These are phyloP conservation scores for Neofusicoccum umdonicola DNA, from an alignment of 2,329 filamentous ascomycete genomes.

Conservation along the genomic window DNA sequence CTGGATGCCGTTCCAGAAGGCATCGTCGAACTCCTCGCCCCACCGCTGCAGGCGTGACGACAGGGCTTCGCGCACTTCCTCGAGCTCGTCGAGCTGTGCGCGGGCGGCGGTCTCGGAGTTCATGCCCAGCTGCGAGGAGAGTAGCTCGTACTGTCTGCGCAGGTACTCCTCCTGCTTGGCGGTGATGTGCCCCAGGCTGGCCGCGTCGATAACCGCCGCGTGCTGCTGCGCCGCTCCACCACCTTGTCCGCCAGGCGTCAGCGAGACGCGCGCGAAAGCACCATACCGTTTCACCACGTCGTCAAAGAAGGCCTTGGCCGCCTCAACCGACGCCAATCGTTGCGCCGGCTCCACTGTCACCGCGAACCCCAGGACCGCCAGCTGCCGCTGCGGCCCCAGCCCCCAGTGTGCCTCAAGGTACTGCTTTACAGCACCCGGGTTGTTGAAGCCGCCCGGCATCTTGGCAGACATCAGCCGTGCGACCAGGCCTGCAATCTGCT, in stretches of 20 bases:
- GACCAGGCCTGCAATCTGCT: slow-evolving; percentile 22
- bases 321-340: slow-evolving; percentile 18
- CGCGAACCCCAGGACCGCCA: slow-evolving; percentile 19
- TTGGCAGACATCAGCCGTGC: slow-evolving; percentile 19
- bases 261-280: too few species aligned
- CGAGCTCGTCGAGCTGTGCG: slow-evolving; percentile 20
- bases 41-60: slow-evolving; percentile 15
- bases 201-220: slow-evolving; percentile 10
- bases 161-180: slow-evolving; percentile 20
- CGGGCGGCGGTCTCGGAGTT: slow-evolving; percentile 19
- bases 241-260: too few species aligned
- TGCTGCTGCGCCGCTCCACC: too few species aligned
- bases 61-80: too few species aligned
- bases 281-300: too few species aligned
- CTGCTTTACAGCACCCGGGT: slow-evolving; percentile 13
- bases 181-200: slow-evolving; percentile 19
- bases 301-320: too few species aligned
- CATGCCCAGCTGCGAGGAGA: slow-evolving; percentile 19
- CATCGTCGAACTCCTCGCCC: slow-evolving; percentile 21
- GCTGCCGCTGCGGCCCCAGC: slow-evolving; percentile 19
- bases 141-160: slow-evolving; percentile 19
- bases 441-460: slow-evolving; percentile 21
- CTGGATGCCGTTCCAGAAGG: slow-evolving; percentile 22
- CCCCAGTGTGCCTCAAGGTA: slow-evolving; percentile 19
- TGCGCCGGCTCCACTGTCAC: slow-evolving; percentile 18